These are phyloP conservation scores for Euphorbia celastroides DNA, from an alignment of 441 rosid genomes.

Conservation along the genomic window DNA sequence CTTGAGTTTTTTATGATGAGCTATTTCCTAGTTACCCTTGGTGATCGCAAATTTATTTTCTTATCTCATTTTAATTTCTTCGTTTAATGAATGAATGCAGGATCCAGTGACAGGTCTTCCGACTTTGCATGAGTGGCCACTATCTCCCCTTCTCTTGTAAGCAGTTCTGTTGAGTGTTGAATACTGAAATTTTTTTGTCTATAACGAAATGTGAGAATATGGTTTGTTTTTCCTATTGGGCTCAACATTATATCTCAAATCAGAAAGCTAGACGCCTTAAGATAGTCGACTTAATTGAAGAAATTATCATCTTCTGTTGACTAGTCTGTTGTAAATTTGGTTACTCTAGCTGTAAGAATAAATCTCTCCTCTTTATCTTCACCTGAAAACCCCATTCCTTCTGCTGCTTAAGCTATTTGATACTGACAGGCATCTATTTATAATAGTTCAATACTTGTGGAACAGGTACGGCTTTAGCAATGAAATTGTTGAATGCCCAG, in stretches of 20 bases:
- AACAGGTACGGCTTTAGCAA: slow-evolving; percentile 92
- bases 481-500: slow-evolving; percentile 87
- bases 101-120: slow-evolving; percentile 93
- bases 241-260: slow-evolving; percentile 5
- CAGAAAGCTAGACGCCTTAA: not conserved
- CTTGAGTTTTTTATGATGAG: slow-evolving; percentile 1
- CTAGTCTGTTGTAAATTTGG: not conserved
- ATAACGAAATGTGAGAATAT: not conserved
- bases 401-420: not conserved
- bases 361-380: not conserved
- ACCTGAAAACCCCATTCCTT: not conserved
- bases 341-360: not conserved
- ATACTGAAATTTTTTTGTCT: not conserved
- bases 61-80: slow-evolving; percentile 14
- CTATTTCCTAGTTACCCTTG: slow-evolving; percentile 6
- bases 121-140: slow-evolving; percentile 53
- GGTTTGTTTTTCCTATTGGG: not conserved
- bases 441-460: slow-evolving; percentile 8
- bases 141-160: slow-evolving; percentile 72
- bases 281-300: not conserved
- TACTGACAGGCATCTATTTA: not conserved
- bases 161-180: slow-evolving; percentile 19
- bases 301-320: not conserved
- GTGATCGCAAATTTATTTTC: not conserved
- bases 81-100: slow-evolving; percentile 34